Evolutionary conservation across 139 green algal species (phyloP), one percentile per base, ranked within the genome.

Genomic region (Chloropicon primus): DNA sequence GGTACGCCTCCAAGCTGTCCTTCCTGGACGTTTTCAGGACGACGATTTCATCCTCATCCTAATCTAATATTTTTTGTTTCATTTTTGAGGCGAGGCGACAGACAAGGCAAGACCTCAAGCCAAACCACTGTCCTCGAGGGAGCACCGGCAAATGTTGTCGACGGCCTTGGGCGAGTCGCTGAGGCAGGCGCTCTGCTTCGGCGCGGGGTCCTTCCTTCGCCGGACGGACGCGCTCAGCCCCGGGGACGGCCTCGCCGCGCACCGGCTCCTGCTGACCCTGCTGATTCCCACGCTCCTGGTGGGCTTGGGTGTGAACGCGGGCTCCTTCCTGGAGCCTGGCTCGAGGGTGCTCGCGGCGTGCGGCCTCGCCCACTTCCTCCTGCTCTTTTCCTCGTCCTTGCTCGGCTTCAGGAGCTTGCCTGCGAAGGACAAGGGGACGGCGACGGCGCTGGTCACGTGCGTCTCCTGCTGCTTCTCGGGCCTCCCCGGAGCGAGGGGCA

Each of bases 1-100:
- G 77, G 76, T 86, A 86, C 74, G 80, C 74, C 1, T 80, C 25
- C 53, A 86, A 81, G 76, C 81, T 87, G 24, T 81, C 88, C 78
- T 78, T 91, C 2, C 73, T 91, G 26, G 72, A 77, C 0, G 53
- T 84, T 5, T 79, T 85, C 0, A 80, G 72, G 24, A 54, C 77
- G n/a, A n/a, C n/a, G n/a, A n/a, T n/a, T n/a, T n/a, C n/a, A n/a
- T n/a, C n/a, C n/a, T n/a, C n/a, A n/a, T n/a, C n/a, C n/a, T n/a
- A n/a, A n/a, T n/a, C n/a, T n/a, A n/a, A n/a, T n/a, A n/a, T n/a
- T n/a, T n/a, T n/a, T n/a, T n/a, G n/a, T n/a, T n/a, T n/a, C n/a
- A n/a, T n/a, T n/a, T n/a, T n/a, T n/a, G n/a, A n/a, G n/a, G n/a
- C n/a, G n/a, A n/a, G n/a, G n/a, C n/a, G n/a, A n/a, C n/a, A n/a